Base-by-base conservation (phyloP, 192 early-diverging fungal genomes). In the Backusella psychrophila region DNA sequence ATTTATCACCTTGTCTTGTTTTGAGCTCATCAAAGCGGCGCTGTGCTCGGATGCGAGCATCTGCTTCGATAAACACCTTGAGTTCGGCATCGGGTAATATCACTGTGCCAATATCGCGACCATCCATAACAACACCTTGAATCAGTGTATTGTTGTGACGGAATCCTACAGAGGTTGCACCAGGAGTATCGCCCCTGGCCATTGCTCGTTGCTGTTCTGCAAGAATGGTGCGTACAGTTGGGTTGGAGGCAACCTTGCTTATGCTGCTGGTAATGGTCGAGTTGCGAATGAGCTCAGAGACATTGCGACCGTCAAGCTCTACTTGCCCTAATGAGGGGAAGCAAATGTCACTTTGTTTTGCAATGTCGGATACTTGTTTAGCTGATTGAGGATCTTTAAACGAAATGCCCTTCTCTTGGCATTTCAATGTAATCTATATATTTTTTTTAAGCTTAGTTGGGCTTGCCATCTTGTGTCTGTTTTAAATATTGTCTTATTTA, bases 111-210 rank as follows among this genome's bases (percentile, higher is more conserved):
- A 94, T 92, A 78, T 96, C 94, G 0, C 94, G 80, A 6, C 94
- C 94, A 80, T 96, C 94, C 92, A 96, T 94, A 14, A 95, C 92
- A 39, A 93, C 74, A n/a, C 93, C 93, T 1, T 75, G 53, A 6
- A 75, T 35, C 3, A 34, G 23, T 23, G 42, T 29, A 7, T 69
- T 69, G 14, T 71, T 69, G 74, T 59, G 67, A 70, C 67, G 36
- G 44, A 66, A 76, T 1, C 76, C 73, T 23, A 39, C 21, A 9
- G 72, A 42, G 17, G 23, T 36, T 3, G 38, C 38, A 0, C 73
- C 73, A 21, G 69, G 53, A 19, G 68, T 76, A 2, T 72, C 76
- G 14, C 68, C 80, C 39, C 26, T 52, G 0, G 90, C 93, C 46
- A 92, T 75, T 0, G 29, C 65, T 0, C 91, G 85, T 72, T 93